These are phyloP conservation scores for Silene uniflora DNA, from an alignment of 148 eudicot genomes.

Conservation along the genomic window DNA sequence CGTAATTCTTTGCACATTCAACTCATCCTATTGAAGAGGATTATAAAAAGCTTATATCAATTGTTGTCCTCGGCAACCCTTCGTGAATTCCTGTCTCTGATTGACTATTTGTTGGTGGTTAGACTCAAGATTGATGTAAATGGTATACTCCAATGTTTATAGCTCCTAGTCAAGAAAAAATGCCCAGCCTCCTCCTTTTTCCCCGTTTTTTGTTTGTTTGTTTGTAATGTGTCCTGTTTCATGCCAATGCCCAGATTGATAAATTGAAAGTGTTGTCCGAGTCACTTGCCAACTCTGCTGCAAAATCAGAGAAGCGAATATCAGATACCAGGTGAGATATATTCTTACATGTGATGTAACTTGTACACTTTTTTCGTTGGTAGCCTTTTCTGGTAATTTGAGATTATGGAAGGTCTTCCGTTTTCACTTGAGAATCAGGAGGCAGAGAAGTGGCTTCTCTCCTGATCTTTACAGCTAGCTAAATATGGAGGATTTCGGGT, in stretches of 20 bases:
- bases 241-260: slow-evolving; percentile 54
- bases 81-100: too few species aligned
- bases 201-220: not conserved
- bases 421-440: slow-evolving; percentile 7
- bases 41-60: too few species aligned
- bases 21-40: too few species aligned
- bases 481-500: not conserved
- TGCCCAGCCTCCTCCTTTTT: not conserved
- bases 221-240: not conserved
- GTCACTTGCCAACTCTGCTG: slow-evolving; percentile 77
- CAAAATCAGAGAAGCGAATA: slow-evolving; percentile 85
- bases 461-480: not conserved
- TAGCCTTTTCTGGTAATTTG: not conserved
- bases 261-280: slow-evolving; percentile 87
- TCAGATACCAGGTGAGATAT: slow-evolving; percentile 67
- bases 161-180: too few species aligned
- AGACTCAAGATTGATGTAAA: too few species aligned
- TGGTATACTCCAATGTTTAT: too few species aligned
- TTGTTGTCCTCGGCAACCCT: too few species aligned
- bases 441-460: not conserved
- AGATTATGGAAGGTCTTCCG: not conserved
- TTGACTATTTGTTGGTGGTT: too few species aligned
- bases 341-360: not conserved
- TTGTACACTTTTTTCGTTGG: not conserved
- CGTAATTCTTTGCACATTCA: too few species aligned